Conservation (phyloP, 192 early-diverging fungal species). For the Haplosporangium gracile region DNA sequence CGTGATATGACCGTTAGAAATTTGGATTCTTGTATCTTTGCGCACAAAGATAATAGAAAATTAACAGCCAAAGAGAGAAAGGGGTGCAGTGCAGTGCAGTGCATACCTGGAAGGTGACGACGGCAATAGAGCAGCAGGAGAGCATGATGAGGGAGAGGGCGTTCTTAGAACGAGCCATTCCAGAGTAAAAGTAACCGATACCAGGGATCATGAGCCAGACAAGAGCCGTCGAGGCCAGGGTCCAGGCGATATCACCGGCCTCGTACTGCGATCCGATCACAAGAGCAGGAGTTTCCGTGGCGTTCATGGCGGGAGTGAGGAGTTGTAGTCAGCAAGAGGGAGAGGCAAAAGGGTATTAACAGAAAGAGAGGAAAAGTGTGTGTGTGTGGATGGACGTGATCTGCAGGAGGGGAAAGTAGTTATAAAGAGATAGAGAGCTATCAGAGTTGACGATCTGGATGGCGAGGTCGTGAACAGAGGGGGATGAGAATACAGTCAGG, state of each 20-base stretch:
- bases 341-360: not conserved
- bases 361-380: not conserved
- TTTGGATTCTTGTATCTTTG: not conserved
- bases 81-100: not conserved
- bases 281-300: not conserved
- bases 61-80: not conserved
- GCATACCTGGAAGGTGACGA: slow-evolving; percentile 84
- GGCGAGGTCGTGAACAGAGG: not conserved
- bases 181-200: slow-evolving; percentile 96
- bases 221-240: slow-evolving; percentile 77
- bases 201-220: slow-evolving; percentile 98
- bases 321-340: not conserved
- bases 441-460: slow-evolving; percentile 9
- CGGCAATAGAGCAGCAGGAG: slow-evolving; percentile 81
- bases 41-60: not conserved
- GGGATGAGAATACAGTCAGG: not conserved
- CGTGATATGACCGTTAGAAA: not conserved
- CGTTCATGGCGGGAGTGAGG: slow-evolving; percentile 11
- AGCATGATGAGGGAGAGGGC: slow-evolving; percentile 93
- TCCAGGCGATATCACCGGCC: slow-evolving; percentile 75
- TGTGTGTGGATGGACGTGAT: too few relatives aligned
- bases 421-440: not conserved
- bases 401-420: not conserved
- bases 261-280: slow-evolving; percentile 32
- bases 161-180: slow-evolving; percentile 94